Percentiles rank a stretch among this genome's conserved stretches.
Evolutionary conservation across 176 grass and related monocot species (phyloP).

Genomic region (Oryza officinalis): DNA sequence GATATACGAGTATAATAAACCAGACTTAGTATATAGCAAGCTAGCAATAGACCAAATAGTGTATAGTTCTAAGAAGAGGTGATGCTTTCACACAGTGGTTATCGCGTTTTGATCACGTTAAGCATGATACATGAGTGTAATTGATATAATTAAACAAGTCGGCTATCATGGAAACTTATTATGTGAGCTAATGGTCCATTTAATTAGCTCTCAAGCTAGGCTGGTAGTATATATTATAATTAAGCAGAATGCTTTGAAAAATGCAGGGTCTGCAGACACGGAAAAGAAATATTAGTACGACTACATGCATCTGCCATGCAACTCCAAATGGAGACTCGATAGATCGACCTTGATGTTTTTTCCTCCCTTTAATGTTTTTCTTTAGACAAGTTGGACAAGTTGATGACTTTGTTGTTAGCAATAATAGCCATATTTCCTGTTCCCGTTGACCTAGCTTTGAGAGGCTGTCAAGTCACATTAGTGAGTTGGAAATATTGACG

Average conservation of each 20-base stretch:
- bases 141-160: not conserved
- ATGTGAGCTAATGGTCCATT: conserved; percentile 5
- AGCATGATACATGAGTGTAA: conserved; percentile 7
- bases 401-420: not conserved
- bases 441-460: conserved; percentile 40
- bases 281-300: not conserved
- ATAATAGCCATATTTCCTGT: conserved; percentile 28
- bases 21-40: not conserved
- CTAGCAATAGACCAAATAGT: not conserved
- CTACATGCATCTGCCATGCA: not conserved
- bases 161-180: not conserved
- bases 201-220: not conserved
- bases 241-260: not conserved
- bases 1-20: conserved; percentile 1
- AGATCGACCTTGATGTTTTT: conserved; percentile 19
- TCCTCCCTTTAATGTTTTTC: not conserved
- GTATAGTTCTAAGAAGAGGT: conserved; percentile 7
- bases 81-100: conserved; percentile 28
- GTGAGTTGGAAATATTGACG: conserved; percentile 25
- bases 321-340: conserved; percentile 26
- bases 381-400: conserved; percentile 14
- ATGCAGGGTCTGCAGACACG: not conserved
- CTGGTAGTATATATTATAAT: not conserved
- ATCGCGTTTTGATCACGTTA: conserved; percentile 16
- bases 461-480: conserved; percentile 35